phyloP scores from a whole-genome alignment of 495 filamentous ascomycete genomes.

The Endocarpon pusillum region DNA sequence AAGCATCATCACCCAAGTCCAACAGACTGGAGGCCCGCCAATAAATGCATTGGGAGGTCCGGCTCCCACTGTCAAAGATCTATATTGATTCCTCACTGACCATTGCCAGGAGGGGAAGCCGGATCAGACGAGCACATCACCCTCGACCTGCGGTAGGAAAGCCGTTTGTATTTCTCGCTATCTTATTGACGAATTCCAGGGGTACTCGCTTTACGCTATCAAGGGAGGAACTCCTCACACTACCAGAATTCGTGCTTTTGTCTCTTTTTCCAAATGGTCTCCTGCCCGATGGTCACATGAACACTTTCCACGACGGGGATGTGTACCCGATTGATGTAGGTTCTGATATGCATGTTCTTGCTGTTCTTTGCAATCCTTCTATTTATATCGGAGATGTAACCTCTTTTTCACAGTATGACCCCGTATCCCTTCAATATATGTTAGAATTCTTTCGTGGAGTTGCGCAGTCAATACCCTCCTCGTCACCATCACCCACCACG shows the following conservation, averaged over 20 bases:
- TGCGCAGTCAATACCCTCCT: slow-evolving; percentile 76
- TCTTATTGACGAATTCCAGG: slow-evolving; percentile 25
- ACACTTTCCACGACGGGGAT: slow-evolving; percentile 79
- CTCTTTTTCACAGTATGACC: slow-evolving; percentile 65
- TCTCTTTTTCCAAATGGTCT: slow-evolving; percentile 97
- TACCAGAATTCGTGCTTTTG: slow-evolving; percentile 94
- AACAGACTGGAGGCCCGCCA: slow-evolving; percentile 70
- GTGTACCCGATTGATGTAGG: slow-evolving; percentile 93
- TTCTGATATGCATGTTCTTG: slow-evolving; percentile 11
- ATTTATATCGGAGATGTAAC: slow-evolving; percentile 21
- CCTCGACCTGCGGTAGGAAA: slow-evolving; percentile 70
- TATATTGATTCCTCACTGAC: slow-evolving; percentile 2
- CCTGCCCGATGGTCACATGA: slow-evolving; percentile 92
- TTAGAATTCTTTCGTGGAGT: slow-evolving; percentile 95
- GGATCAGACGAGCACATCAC: slow-evolving; percentile 89
- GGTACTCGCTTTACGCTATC: slow-evolving; percentile 87
- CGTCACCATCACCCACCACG: slow-evolving; percentile 41
- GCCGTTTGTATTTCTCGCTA: slow-evolving; percentile 1
- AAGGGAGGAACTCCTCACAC: slow-evolving; percentile 80
- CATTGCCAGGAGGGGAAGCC: slow-evolving; percentile 43
- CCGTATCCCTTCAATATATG: slow-evolving; percentile 94
- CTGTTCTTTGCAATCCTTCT: slow-evolving; percentile 13
- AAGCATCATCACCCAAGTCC: slow-evolving; percentile 98
- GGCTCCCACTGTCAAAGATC: slow-evolving; percentile 11
- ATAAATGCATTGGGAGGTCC: slow-evolving; percentile 79